phyloP scores from a whole-genome alignment of 2,329 filamentous ascomycete genomes.

The Escovopsis sp. region DNA sequence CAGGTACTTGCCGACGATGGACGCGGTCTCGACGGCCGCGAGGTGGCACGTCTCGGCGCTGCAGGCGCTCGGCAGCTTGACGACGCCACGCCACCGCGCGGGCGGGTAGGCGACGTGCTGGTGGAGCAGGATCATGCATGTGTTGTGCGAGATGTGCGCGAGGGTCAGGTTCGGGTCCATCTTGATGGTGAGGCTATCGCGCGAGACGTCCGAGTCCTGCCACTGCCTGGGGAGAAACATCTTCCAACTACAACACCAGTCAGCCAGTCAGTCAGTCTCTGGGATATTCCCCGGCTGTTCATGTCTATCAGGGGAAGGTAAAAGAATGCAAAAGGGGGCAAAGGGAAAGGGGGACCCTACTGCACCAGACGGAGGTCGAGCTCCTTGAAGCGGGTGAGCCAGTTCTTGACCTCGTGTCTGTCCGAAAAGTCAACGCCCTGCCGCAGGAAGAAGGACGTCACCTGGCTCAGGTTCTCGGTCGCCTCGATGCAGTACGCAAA shows the following conservation, averaged over 20 bases:
- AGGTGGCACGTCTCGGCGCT: conserved; percentile 4
- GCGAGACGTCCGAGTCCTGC: conserved; percentile 16
- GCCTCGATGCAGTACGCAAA: conserved; percentile 32
- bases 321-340: too few species aligned
- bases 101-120: conserved; percentile 11
- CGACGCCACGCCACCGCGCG: conserved; percentile 1
- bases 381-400: conserved; percentile 31
- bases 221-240: conserved; percentile 28
- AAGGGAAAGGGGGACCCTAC: too few species aligned
- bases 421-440: conserved; percentile 23
- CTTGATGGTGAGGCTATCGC: conserved; percentile 20
- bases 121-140: conserved; percentile 11
- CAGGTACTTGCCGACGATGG: conserved; percentile 5
- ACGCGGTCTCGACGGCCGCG: conserved; percentile 5
- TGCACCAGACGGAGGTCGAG: conserved; percentile 25
- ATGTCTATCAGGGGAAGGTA: too few species aligned
- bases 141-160: conserved; percentile 14
- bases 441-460: conserved; percentile 28
- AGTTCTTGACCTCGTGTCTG: conserved; percentile 22
- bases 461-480: conserved; percentile 26
- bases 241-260: conserved; percentile 22
- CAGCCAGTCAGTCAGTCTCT: too few species aligned
- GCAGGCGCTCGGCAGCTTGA: conserved; percentile 3
- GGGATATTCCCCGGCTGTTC: too few species aligned
- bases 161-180: conserved; percentile 27